phyloP scores from a whole-genome alignment of 306 rosid species.

The Cucumis hystrix region DNA sequence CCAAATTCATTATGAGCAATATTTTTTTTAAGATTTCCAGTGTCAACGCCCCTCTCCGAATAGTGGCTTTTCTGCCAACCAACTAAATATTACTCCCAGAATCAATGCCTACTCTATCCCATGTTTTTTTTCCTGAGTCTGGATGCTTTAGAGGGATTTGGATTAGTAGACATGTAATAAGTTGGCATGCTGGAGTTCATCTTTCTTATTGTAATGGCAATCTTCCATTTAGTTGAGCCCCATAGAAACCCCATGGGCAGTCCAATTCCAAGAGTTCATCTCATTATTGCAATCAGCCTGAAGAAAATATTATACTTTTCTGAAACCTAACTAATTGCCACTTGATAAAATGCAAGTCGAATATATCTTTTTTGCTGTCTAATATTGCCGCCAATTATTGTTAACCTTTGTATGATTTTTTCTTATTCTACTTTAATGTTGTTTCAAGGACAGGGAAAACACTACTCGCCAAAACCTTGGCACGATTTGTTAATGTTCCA shows the following conservation, averaged over 20 bases:
- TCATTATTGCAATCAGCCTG: neutral
- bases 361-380: neutral
- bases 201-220: neutral
- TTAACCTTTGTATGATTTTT: constrained; percentile 19
- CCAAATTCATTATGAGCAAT: neutral
- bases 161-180: neutral
- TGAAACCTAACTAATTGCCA: neutral
- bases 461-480: constrained; percentile 97
- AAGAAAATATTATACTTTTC: neutral
- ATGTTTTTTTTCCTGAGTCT: neutral
- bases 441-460: constrained; percentile 99
- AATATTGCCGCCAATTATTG: neutral
- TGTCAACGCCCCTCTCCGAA: neutral
- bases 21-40: neutral
- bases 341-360: neutral
- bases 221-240: neutral
- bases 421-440: constrained; percentile 44
- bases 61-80: neutral
- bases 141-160: neutral
- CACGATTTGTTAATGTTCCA: constrained; percentile 93
- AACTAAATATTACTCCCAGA: neutral
- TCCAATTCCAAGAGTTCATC: neutral
- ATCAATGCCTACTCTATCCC: neutral
- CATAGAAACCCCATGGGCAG: neutral
- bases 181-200: neutral